Evolutionary conservation across 139 green algal genomes (phyloP), one percentile per base, ranked within the genome.

Genomic region (Chlamydomonas applanata): DNA sequence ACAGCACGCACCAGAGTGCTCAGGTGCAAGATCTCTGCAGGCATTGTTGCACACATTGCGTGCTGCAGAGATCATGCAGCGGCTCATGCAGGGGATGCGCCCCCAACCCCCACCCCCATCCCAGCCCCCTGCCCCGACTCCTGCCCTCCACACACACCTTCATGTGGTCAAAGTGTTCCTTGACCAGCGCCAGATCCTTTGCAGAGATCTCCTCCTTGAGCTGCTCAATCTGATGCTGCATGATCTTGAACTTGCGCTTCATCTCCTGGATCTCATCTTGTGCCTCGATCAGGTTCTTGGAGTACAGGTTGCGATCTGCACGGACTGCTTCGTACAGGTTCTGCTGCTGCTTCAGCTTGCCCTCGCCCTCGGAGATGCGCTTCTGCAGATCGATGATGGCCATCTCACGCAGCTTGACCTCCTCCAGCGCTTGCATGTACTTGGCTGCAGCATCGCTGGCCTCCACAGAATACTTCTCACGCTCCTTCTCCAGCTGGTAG

Each of bases 241-340:
- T 90, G 80, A 95, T 93, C 80, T 94, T 93, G 74, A 97, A 94
- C 78, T 96, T 95, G 72, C 92, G 85, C 85, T 95, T 97, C 84
- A 97, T 91, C 82, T 97, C 93, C 60, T 86, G 79, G 52, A 97
- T 95, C 82, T 97, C 92, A 72, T 97, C 92, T 83, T 93, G 90
- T 20, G 89, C 84, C 79, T 95, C 90, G 59, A 97, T 94, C 36
- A 97, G 82, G 73, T 93, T 95, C 86, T 96, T 96, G 75, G 74
- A 89, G 87, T 95, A 95, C 73, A 93, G 79, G 86, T 98, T 98
- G 73, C 92, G 85, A 75, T 98, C 93, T 0, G 86, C 85, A 1
- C 94, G 76, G 65, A 89, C 84, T 11, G 84, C 84, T 60, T 89
- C 84, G 44, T 89, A 89, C 64, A 89, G 79, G 68, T 94, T 93